Conservation (phyloP, 306 rosid genomes). For the Mimosa bimucronata region DNA sequence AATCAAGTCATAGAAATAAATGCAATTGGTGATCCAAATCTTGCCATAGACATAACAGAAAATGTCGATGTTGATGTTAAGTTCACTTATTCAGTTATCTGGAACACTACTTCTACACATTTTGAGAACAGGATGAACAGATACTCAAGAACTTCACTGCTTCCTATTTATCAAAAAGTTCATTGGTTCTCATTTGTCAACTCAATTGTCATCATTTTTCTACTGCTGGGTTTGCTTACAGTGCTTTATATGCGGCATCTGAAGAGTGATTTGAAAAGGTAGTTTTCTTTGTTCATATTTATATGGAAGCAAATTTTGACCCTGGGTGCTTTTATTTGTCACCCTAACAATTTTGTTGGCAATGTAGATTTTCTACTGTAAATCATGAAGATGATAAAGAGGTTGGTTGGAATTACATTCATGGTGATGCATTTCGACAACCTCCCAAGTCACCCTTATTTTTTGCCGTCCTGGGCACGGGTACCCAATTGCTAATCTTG, state of each 20-base stretch:
- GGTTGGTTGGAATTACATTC: conserved; percentile 81
- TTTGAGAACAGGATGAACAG: conserved; percentile 74
- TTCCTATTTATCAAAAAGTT: conserved; percentile 60
- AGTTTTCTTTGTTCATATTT: conserved; percentile 40
- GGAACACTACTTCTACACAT: conserved; percentile 57
- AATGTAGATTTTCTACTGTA: conserved; percentile 56
- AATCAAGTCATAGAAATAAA: conserved; percentile 62
- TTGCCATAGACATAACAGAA: conserved; percentile 64
- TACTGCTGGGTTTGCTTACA: conserved; percentile 76
- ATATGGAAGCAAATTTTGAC: not conserved
- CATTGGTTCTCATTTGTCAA: conserved; percentile 87
- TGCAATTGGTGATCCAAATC: conserved; percentile 76
- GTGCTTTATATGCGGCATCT: conserved; percentile 69
- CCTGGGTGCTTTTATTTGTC: conserved; percentile 25
- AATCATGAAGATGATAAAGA: conserved; percentile 79
- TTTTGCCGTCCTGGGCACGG: conserved; percentile 77
- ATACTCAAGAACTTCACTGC: conserved; percentile 66
- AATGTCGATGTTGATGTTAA: conserved; percentile 59
- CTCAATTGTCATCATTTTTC: conserved; percentile 69
- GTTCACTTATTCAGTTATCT: conserved; percentile 80
- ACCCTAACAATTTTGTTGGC: conserved; percentile 28
- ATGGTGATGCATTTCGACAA: conserved; percentile 75
- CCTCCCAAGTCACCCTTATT: conserved; percentile 70
- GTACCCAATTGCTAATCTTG: conserved; percentile 84
- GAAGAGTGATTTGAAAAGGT: conserved; percentile 81